phyloP scores from a whole-genome alignment of 331 rosid genomes.

The Malus hybrid region DNA sequence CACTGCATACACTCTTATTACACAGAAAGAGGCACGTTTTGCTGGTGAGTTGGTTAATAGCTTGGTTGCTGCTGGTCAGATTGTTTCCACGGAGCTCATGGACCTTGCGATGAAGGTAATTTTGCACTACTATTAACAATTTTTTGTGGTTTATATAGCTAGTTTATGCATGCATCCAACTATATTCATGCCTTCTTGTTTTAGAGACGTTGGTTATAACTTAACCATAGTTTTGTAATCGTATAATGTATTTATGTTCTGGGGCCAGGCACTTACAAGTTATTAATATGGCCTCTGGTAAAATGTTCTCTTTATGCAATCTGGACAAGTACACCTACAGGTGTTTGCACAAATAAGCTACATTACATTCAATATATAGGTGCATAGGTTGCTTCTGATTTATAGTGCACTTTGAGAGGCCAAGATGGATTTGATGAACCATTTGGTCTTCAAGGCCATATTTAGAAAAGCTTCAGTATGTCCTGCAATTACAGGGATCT shows the following conservation, averaged over 20 bases:
- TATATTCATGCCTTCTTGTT: not conserved
- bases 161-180: not conserved
- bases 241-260: not conserved
- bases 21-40: conserved; percentile 93
- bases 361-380: not conserved
- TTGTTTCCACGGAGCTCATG: conserved; percentile 76
- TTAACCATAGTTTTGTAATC: not conserved
- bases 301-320: not conserved
- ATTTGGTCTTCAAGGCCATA: not conserved
- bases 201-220: not conserved
- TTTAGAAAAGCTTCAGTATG: not conserved
- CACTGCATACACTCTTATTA: conserved; percentile 82
- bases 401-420: not conserved
- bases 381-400: not conserved
- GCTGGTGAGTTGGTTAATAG: conserved; percentile 95
- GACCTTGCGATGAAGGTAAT: conserved; percentile 98
- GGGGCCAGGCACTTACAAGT: not conserved
- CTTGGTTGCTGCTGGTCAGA: conserved; percentile 95
- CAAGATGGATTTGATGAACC: not conserved
- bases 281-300: not conserved
- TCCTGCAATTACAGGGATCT: not conserved
- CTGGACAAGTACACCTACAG: not conserved
- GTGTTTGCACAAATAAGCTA: not conserved
- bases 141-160: not conserved
- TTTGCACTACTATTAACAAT: not conserved